Conservation (phyloP, 2,329 filamentous ascomycete species). For the Calonectria crousiana region DNA sequence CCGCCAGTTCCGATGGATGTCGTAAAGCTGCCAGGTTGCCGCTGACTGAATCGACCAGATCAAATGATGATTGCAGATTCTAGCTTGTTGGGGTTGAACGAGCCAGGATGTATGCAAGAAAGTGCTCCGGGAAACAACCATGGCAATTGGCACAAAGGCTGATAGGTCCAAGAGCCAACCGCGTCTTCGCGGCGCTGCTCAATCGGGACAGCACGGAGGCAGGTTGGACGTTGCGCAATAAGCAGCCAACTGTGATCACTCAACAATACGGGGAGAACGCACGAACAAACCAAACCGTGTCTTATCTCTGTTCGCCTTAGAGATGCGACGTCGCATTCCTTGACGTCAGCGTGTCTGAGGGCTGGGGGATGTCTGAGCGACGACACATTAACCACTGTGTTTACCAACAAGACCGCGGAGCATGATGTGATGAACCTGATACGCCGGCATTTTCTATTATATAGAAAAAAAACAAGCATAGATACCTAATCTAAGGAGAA, state of each 20-base stretch:
- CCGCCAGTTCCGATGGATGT: background rate
- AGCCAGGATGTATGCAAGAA: background rate
- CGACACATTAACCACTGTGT: background rate
- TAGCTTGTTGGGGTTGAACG: background rate
- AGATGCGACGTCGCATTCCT: background rate
- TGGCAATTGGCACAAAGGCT: background rate
- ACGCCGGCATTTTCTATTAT: background rate
- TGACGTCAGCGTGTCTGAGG: background rate
- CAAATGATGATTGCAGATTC: background rate
- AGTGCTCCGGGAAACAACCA: background rate
- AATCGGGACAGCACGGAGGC: background rate
- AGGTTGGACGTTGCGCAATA: background rate
- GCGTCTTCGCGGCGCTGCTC: background rate
- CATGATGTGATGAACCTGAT: background rate
- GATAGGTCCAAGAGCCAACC: background rate
- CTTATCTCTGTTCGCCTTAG: background rate
- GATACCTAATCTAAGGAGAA: too few relatives aligned
- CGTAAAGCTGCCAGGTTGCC: background rate
- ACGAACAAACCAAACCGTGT: background rate
- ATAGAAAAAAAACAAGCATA: too few relatives aligned
- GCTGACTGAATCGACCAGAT: background rate
- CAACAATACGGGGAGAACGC: background rate
- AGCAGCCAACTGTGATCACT: background rate
- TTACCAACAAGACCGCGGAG: background rate
- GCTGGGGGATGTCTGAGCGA: background rate